phyloP scores from a whole-genome alignment of 2,329 filamentous ascomycete genomes.

The Ceratocystis harringtonii region DNA sequence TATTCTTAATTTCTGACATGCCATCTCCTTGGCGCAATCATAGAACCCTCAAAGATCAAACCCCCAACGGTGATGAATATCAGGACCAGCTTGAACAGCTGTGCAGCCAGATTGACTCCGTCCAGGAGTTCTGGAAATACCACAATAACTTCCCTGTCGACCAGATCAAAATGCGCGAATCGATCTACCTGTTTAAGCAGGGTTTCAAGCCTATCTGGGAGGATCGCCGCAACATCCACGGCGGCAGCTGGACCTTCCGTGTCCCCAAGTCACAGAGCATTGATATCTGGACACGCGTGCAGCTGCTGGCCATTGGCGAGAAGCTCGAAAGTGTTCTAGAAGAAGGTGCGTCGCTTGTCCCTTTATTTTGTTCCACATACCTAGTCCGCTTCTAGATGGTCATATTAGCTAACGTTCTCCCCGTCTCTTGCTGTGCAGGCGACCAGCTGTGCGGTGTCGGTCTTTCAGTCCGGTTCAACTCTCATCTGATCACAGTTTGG shows the following conservation, averaged over 20 bases:
- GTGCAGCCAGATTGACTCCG: slow-evolving; percentile 53
- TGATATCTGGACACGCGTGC: slow-evolving; percentile 68
- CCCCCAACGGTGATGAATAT: slow-evolving; percentile 32
- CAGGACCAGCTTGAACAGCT: slow-evolving; percentile 45
- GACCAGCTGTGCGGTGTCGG: slow-evolving; percentile 84
- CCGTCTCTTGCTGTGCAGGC: slow-evolving; percentile 31
- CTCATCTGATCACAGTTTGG: slow-evolving; percentile 80
- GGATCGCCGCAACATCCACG: slow-evolving; percentile 71
- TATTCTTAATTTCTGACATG: neutral
- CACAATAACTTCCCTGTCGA: slow-evolving; percentile 68
- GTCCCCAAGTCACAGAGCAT: slow-evolving; percentile 60
- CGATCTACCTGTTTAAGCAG: slow-evolving; percentile 64
- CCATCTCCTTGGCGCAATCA: neutral
- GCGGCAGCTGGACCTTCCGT: slow-evolving; percentile 85
- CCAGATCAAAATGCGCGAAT: slow-evolving; percentile 61
- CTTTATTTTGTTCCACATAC: neutral
- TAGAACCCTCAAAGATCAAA: slow-evolving; percentile 33
- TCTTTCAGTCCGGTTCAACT: slow-evolving; percentile 77
- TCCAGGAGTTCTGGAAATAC: slow-evolving; percentile 75
- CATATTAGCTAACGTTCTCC: neutral
- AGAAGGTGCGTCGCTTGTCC: slow-evolving; percentile 36
- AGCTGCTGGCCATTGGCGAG: slow-evolving; percentile 72
- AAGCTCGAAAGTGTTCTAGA: slow-evolving; percentile 60
- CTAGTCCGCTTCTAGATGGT: neutral
- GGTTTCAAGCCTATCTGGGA: slow-evolving; percentile 68